A percentile compares a stretch with the other conserved stretches of the same genome.
These are phyloP conservation scores for Yueomyces sp. DNA, from an alignment of 805 yeast species.

Conservation along the genomic window DNA sequence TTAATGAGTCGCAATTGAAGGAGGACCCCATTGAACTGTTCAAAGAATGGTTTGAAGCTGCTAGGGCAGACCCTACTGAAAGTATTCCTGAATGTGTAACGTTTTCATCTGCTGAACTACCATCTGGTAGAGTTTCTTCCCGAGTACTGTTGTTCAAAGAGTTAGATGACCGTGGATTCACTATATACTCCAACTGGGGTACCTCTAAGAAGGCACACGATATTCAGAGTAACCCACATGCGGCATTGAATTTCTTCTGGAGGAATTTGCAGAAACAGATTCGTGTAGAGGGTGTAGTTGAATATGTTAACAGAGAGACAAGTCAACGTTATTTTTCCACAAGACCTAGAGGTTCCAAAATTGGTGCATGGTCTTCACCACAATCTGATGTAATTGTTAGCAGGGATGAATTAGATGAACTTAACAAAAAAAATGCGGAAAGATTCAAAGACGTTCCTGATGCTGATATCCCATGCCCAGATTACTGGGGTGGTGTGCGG, in stretches of 20 bases:
- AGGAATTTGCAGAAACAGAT: constrained; percentile 82
- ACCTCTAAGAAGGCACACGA: constrained; percentile 72
- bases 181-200: constrained; percentile 86
- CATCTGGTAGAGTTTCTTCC: constrained; percentile 81
- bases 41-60: constrained; percentile 74
- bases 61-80: constrained; percentile 38
- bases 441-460: constrained; percentile 43
- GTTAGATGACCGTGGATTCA: constrained; percentile 71
- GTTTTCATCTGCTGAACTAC: constrained; percentile 78
- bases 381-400: constrained; percentile 51
- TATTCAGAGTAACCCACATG: constrained; percentile 57
- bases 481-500: constrained; percentile 90
- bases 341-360: constrained; percentile 83
- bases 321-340: constrained; percentile 68
- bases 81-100: constrained; percentile 72
- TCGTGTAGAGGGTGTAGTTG: constrained; percentile 78
- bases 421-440: constrained; percentile 34
- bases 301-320: constrained; percentile 58
- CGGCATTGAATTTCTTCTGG: constrained; percentile 87
- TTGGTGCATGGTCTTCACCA: constrained; percentile 96
- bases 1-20: constrained; percentile 40
- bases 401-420: constrained; percentile 50
- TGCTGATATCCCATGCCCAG: constrained; percentile 71
- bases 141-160: constrained; percentile 82
- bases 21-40: constrained; percentile 65